Base-by-base conservation (phyloP, 345 rosid genomes). In the Mangifera indica region DNA sequence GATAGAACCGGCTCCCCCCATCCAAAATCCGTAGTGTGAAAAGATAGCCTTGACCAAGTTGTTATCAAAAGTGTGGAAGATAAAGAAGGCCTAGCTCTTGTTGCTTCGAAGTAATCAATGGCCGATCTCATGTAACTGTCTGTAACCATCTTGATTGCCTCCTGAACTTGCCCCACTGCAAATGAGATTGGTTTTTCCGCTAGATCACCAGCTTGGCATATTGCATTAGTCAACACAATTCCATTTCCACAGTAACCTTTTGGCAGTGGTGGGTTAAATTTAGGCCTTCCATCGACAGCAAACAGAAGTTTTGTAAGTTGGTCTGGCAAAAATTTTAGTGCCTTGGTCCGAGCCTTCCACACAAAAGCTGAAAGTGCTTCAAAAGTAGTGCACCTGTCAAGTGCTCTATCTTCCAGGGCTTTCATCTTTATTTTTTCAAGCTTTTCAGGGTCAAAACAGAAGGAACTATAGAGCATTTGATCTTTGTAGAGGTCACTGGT, bases 71-170 rank as follows among this genome's bases (percentile, higher is more conserved):
- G 93, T 46, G 96, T 93, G 17, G 96, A 88, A 8, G 92, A 78
- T 72, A 93, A 78, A 15, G 98, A 91, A 37, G 98, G 98, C 85
- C 93, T 86, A 4, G 87, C 81, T 76, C 98, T 85, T 10, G 93
- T 89, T 0, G 73, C 88, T 79, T 93, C 98, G 32, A 93, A 93
- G 81, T 91, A 93, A 81, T 93, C 98, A 3, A 93, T 87, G 17
- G 98, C 96, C 3, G 98, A 93, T 78, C 97, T 91, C 94, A 93
- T 91, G 87, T 91, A 89, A 71, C 86, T 66, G 66, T 93, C 96
- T 22, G 83, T 80, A 9, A 91, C 93, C 93, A 88, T 85, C 81
- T 84, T 86, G 20, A 93, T 84, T 0, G 98, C 88, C 32, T 82
- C 87, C 76, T 85, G 87, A 13, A 93, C 92, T 13, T 84, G 81